Percentiles rank a stretch among this genome's conserved stretches.
These are phyloP conservation scores for Pterulicium gracile DNA, from an alignment of 1,284 basidiomycete species.

Conservation along the genomic window DNA sequence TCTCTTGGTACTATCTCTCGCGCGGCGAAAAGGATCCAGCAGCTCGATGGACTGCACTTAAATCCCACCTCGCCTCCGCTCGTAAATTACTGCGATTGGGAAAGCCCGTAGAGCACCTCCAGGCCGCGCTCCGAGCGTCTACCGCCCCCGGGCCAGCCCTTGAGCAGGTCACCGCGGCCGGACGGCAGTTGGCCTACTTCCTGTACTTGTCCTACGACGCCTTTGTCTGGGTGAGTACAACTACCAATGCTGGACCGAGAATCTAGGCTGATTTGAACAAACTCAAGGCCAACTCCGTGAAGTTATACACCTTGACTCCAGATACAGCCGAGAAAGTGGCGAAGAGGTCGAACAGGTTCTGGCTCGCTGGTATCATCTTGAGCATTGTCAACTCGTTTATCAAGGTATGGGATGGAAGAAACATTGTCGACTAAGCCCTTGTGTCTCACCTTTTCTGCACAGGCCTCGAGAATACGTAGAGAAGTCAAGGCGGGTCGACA, in stretches of 20 bases:
- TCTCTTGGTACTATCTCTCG: slow-evolving; percentile 72
- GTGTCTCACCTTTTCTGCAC: too few relatives aligned
- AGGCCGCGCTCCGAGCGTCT: slow-evolving; percentile 79
- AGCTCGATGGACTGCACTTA: slow-evolving; percentile 69
- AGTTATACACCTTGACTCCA: slow-evolving; percentile 56
- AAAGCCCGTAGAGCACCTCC: slow-evolving; percentile 91
- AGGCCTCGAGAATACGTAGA: background rate
- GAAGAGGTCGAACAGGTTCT: slow-evolving; percentile 78
- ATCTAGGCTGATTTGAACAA: slow-evolving; percentile 5
- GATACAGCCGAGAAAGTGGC: slow-evolving; percentile 58
- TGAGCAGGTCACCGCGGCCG: slow-evolving; percentile 79
- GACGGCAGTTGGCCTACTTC: slow-evolving; percentile 83
- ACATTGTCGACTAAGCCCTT: background rate
- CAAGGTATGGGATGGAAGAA: slow-evolving; percentile 36
- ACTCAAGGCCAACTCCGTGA: slow-evolving; percentile 53
- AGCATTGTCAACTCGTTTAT: slow-evolving; percentile 60
- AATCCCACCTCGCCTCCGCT: slow-evolving; percentile 65
- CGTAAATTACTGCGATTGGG: slow-evolving; percentile 86
- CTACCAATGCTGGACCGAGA: slow-evolving; percentile 1
- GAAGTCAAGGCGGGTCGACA: background rate
- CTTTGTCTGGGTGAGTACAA: slow-evolving; percentile 67
- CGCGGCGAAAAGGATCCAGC: slow-evolving; percentile 58
- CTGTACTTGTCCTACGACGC: slow-evolving; percentile 82
- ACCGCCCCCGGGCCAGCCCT: slow-evolving; percentile 44
- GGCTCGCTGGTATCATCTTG: slow-evolving; percentile 82